These are phyloP conservation scores for Chlamydomonas sphaeroides DNA, from an alignment of 139 green algal genomes.

Conservation along the genomic window DNA sequence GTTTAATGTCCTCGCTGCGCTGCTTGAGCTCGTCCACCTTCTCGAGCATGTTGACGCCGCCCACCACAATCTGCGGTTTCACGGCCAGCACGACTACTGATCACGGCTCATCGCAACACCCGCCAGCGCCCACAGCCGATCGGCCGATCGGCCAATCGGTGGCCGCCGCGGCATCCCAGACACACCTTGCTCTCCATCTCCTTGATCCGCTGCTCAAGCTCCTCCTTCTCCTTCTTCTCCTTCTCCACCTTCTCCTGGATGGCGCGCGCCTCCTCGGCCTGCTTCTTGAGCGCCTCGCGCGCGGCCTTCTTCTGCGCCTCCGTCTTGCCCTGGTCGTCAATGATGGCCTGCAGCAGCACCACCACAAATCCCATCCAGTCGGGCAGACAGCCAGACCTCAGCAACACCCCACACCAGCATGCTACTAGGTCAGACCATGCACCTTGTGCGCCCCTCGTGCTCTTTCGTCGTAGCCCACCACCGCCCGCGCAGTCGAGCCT, in stretches of 20 bases:
- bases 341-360: slow-evolving; percentile 58
- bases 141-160: no score
- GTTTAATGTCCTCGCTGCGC: slow-evolving; percentile 66
- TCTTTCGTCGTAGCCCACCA: no score
- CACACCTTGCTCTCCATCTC: slow-evolving; percentile 67
- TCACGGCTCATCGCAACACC: no score
- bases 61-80: slow-evolving; percentile 60
- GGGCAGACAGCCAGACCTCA: no score
- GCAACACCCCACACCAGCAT: no score
- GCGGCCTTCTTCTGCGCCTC: slow-evolving; percentile 56
- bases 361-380: no score
- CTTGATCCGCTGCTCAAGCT: slow-evolving; percentile 51
- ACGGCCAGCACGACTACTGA: no score
- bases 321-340: slow-evolving; percentile 51
- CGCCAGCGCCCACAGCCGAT: background rate
- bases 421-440: no score
- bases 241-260: slow-evolving; percentile 45
- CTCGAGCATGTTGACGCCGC: slow-evolving; percentile 78
- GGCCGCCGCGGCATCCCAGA: no score
- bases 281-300: slow-evolving; percentile 59
- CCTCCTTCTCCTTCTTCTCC: slow-evolving; percentile 52
- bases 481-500: no score
- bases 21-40: slow-evolving; percentile 76
- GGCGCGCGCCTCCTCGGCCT: slow-evolving; percentile 47
- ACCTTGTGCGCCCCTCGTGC: no score